phyloP scores from a whole-genome alignment of 1,284 basidiomycete species.

The Schizophyllum commune region DNA sequence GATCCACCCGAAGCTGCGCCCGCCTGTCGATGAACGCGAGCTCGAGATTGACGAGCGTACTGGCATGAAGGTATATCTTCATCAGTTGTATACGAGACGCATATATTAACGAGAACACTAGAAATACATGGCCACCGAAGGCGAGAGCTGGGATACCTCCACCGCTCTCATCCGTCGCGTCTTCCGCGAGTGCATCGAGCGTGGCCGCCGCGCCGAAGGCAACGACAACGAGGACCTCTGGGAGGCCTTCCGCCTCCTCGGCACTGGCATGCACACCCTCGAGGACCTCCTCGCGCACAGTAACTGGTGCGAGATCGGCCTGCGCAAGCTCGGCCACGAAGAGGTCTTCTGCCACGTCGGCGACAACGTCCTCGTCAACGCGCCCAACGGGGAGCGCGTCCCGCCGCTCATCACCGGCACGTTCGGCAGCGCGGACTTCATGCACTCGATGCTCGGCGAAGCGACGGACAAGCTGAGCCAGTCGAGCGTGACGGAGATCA shows the following conservation, averaged over 20 bases:
- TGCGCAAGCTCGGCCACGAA: slow-evolving; percentile 65
- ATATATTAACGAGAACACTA: slow-evolving; percentile 12
- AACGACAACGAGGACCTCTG: slow-evolving; percentile 54
- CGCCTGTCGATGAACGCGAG: slow-evolving; percentile 65
- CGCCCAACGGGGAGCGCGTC: slow-evolving; percentile 59
- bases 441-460: slow-evolving; percentile 42
- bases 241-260: slow-evolving; percentile 68
- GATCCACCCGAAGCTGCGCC: slow-evolving; percentile 65
- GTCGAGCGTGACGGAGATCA: slow-evolving; percentile 76
- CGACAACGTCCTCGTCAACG: slow-evolving; percentile 57
- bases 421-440: slow-evolving; percentile 76
- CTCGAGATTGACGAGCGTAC: slow-evolving; percentile 75
- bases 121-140: slow-evolving; percentile 47
- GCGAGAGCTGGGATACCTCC: slow-evolving; percentile 71
- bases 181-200: slow-evolving; percentile 56
- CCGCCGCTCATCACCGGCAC: slow-evolving; percentile 81
- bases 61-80: slow-evolving; percentile 67
- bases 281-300: slow-evolving; percentile 79
- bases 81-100: not conserved
- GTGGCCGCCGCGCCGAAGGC: slow-evolving; percentile 48
- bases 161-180: slow-evolving; percentile 68
- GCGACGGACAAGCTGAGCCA: slow-evolving; percentile 57
- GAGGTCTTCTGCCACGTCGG: slow-evolving; percentile 85
- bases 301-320: slow-evolving; percentile 70
- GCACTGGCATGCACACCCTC: slow-evolving; percentile 65